Evolutionary conservation across 2,329 filamentous ascomycete species (phyloP).

Genomic region (Aspergillus sp.): DNA sequence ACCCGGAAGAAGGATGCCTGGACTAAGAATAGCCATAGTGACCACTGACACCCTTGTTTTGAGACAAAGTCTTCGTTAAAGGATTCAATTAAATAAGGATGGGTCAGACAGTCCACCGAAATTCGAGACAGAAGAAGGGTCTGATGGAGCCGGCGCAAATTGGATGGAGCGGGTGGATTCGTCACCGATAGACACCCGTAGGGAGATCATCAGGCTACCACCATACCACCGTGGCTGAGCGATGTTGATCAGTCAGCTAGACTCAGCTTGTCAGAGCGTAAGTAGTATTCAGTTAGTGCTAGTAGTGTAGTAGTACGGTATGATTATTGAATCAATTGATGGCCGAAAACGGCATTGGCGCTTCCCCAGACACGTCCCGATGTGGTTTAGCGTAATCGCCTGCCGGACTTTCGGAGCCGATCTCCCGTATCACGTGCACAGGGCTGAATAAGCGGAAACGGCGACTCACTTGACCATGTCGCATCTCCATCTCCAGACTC

Average conservation of each 20-base stretch:
- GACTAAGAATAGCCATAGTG: background rate
- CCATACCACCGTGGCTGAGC: background rate
- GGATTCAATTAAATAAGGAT: background rate
- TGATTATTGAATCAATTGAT: background rate
- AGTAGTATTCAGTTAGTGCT: too few species aligned
- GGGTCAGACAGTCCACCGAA: background rate
- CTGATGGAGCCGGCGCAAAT: slow-evolving; percentile 8
- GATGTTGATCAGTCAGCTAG: background rate
- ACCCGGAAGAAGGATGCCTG: background rate
- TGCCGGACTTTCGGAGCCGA: slow-evolving; percentile 6
- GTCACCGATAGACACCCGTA: background rate
- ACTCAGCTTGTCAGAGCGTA: background rate
- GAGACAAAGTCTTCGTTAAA: background rate
- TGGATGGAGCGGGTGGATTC: slow-evolving; percentile 8
- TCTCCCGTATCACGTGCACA: slow-evolving; percentile 14
- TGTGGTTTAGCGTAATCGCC: background rate
- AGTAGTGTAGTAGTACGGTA: too few species aligned
- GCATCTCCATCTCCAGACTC: background rate
- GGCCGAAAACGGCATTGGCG: slow-evolving; percentile 5
- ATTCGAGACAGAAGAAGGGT: background rate
- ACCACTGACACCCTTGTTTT: background rate
- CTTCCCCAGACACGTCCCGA: background rate
- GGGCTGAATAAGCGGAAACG: background rate
- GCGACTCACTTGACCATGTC: background rate
- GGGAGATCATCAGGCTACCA: background rate